phyloP scores from a whole-genome alignment of 306 rosid genomes.

The Erythrophleum fordii region DNA sequence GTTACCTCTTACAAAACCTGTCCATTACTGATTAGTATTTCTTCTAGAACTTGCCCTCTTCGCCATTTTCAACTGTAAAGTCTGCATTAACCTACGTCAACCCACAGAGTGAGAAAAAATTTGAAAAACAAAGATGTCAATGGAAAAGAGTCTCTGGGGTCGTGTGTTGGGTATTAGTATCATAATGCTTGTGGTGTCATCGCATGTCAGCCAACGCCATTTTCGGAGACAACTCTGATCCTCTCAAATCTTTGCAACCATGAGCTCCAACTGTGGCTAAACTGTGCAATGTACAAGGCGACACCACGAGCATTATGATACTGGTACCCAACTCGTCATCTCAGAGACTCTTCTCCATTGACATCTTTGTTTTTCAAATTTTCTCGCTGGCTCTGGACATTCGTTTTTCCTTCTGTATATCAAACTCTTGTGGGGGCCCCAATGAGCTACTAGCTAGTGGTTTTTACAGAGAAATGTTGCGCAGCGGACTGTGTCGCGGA shows the following conservation, averaged over 20 bases:
- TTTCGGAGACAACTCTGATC: constrained; percentile 33
- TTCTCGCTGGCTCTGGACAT: not conserved
- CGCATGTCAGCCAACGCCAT: no score
- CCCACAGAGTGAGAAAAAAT: no score
- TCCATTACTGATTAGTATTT: no score
- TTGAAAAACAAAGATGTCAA: no score
- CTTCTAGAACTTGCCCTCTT: no score
- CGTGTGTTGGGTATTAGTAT: no score
- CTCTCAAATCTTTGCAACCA: constrained; percentile 39
- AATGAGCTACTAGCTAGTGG: not conserved
- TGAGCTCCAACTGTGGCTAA: not conserved
- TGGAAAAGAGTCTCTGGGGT: no score
- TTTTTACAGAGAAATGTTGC: constrained; percentile 19
- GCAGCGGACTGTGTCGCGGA: constrained; percentile 54
- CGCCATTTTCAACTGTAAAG: no score
- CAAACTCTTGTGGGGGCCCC: not conserved
- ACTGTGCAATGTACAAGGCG: constrained; percentile 59
- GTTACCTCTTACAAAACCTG: no score
- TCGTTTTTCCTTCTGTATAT: not conserved
- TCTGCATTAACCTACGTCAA: no score
- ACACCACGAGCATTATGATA: constrained; percentile 45
- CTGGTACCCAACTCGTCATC: constrained; percentile 42
- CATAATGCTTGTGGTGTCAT: no score
- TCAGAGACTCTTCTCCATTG: constrained; percentile 45
- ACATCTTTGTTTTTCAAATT: constrained; percentile 15